A percentile compares a stretch with the other conserved stretches of the same genome.
Conservation (phyloP, 257 asterid species). For the Salvia splendens region DNA sequence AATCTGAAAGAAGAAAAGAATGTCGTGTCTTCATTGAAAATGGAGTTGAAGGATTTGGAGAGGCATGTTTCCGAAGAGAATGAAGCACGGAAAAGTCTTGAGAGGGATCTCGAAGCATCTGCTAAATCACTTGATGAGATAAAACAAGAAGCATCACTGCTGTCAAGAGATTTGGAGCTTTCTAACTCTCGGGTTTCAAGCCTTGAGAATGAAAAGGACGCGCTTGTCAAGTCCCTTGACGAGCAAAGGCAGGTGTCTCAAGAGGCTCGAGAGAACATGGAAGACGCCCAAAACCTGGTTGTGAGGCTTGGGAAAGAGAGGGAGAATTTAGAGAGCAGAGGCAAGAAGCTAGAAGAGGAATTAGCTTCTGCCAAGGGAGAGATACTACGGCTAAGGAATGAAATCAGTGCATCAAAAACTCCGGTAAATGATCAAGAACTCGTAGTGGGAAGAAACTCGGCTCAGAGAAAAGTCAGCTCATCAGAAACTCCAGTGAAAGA, state of each 20-base stretch:
- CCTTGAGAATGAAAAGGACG: slow-evolving; percentile 64
- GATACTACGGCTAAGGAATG: slow-evolving; percentile 65
- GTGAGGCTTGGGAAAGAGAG: slow-evolving; percentile 65
- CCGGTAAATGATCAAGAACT: slow-evolving; percentile 38
- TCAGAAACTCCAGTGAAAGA: slow-evolving; percentile 35
- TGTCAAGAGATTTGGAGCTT: slow-evolving; percentile 55
- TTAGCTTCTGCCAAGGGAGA: slow-evolving; percentile 88
- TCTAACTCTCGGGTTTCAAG: slow-evolving; percentile 52
- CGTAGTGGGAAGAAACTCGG: slow-evolving; percentile 35
- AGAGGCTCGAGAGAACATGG: slow-evolving; percentile 73
- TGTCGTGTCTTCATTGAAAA: slow-evolving; percentile 41
- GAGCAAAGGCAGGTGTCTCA: slow-evolving; percentile 55
- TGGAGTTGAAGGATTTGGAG: slow-evolving; percentile 55
- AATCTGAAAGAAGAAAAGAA: slow-evolving; percentile 58
- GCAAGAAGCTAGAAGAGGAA: slow-evolving; percentile 67
- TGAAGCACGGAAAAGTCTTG: slow-evolving; percentile 54
- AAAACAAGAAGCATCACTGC: slow-evolving; percentile 43
- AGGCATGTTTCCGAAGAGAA: slow-evolving; percentile 42
- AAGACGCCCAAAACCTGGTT: slow-evolving; percentile 69
- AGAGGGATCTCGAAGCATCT: slow-evolving; percentile 57
- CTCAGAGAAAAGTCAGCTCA: slow-evolving; percentile 43
- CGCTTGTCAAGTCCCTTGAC: slow-evolving; percentile 46
- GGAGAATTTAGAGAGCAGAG: slow-evolving; percentile 55
- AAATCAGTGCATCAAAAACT: slow-evolving; percentile 41
- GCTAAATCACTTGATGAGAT: slow-evolving; percentile 60